A percentile compares a stretch with the other conserved stretches of the same genome.
phyloP scores from a whole-genome alignment of 495 filamentous ascomycete species.

The Pyrenula aspistea region DNA sequence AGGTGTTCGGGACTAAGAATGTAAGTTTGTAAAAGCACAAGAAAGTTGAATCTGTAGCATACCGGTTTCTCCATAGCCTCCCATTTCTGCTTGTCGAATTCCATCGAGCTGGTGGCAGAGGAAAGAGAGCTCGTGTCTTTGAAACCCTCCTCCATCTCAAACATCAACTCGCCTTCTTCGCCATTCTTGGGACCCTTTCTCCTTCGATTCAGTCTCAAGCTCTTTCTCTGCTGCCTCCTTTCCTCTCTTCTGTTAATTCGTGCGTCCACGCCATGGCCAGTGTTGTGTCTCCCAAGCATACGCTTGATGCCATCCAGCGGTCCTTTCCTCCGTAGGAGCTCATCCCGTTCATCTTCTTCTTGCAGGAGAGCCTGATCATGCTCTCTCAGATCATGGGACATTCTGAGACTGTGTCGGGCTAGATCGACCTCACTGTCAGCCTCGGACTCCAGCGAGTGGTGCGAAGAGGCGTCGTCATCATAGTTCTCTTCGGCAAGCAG shows the following conservation, averaged over 20 bases:
- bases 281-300: slow-evolving; percentile 29
- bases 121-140: slow-evolving; percentile 39
- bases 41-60: not conserved
- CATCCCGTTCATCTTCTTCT: slow-evolving; percentile 82
- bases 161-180: slow-evolving; percentile 69
- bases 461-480: slow-evolving; percentile 55
- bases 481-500: slow-evolving; percentile 52
- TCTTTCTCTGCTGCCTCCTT: slow-evolving; percentile 34
- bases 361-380: slow-evolving; percentile 68
- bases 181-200: slow-evolving; percentile 12
- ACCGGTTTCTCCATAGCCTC: not conserved
- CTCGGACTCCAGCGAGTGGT: slow-evolving; percentile 44
- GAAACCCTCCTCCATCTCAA: slow-evolving; percentile 77
- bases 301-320: slow-evolving; percentile 34
- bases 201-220: slow-evolving; percentile 16
- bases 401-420: slow-evolving; percentile 47
- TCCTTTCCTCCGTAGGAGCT: slow-evolving; percentile 48
- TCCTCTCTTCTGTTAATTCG: slow-evolving; percentile 32
- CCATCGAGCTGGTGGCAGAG: slow-evolving; percentile 25
- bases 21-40: slow-evolving; percentile 1
- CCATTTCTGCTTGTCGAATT: slow-evolving; percentile 5
- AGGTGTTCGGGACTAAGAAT: slow-evolving; percentile 3
- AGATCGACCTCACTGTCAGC: slow-evolving; percentile 69
- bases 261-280: slow-evolving; percentile 45
- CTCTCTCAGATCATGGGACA: slow-evolving; percentile 55